Base-by-base conservation (phyloP, 2,329 filamentous ascomycete genomes). In the Neospermospora avenae region DNA sequence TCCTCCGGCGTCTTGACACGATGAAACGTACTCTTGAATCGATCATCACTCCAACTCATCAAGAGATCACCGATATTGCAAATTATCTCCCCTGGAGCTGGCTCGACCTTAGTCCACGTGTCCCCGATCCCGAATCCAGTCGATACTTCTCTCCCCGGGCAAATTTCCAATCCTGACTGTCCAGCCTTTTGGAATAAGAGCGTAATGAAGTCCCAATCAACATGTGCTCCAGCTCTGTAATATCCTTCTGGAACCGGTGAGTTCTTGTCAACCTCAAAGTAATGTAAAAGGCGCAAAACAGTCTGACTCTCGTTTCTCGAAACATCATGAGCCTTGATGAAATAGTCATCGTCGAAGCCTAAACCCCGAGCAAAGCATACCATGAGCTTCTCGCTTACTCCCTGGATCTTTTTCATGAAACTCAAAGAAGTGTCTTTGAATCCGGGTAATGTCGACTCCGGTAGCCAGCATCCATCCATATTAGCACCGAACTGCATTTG, bases 1-100 rank as follows among this genome's bases (percentile, higher is more conserved):
- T 86, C 81, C 28, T 73, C 77, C 0, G 84, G 84, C 1, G 84
- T 82, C 72, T 84, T 85, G 60, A 88, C 84, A 3, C 84, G 79
- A 72, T 88, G 85, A 56, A 86, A 84, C 0, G 84, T 86, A 42
- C 80, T 84, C 73, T 87, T 88, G 76, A 88, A 87, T 20, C 84
- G 79, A 70, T 88, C 86, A 68, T 88, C 85, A 28, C 79, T 83
- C 84, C 85, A 87, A 44, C 77, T 81, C 85, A 88, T 87, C 16
- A 88, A 75, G 57, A 88, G 74, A 68, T 88, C 85, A 3, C 85
- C 85, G 62, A 87, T 84, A 66, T 87, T 87, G 72, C 84, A 87
- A 8, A 88, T 81, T 58, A 85, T 83, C 62, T 80, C 80, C 0
- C 79, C 81, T 0, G 75, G 75, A 2, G 70, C 73, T 5, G 81